phyloP scores from a whole-genome alignment of 1,284 basidiomycete genomes.

The Ustilago tritici region DNA sequence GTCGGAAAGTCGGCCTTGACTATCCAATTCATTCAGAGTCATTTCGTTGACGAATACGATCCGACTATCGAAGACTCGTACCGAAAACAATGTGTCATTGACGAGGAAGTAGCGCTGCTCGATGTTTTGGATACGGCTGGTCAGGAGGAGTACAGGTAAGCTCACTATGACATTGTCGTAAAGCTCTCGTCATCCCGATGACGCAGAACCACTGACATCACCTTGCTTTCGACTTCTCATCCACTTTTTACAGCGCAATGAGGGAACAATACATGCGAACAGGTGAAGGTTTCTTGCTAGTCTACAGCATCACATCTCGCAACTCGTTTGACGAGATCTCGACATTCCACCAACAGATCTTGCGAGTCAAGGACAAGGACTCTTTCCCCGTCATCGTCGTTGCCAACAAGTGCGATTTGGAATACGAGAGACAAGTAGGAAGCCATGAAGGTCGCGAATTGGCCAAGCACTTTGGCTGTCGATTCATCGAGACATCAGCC shows the following conservation, averaged over 20 bases:
- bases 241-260: constrained; percentile 81
- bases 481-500: constrained; percentile 98
- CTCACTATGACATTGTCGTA: constrained; percentile 42
- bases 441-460: constrained; percentile 98
- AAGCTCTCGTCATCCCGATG: neutral
- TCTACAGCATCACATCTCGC: constrained; percentile 97
- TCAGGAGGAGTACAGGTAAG: constrained; percentile 96
- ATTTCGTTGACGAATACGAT: constrained; percentile 98
- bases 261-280: constrained; percentile 97
- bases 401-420: constrained; percentile 98
- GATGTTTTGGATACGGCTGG: constrained; percentile 99
- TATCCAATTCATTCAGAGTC: constrained; percentile 92
- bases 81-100: constrained; percentile 75
- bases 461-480: constrained; percentile 95
- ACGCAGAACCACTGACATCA: neutral
- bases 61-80: constrained; percentile 85
- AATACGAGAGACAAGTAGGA: constrained; percentile 96
- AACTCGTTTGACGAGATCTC: constrained; percentile 97
- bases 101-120: constrained; percentile 95
- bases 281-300: constrained; percentile 97
- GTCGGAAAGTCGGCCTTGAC: constrained; percentile 95
- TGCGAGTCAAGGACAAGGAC: constrained; percentile 91
- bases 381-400: constrained; percentile 96
- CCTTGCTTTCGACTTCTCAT: neutral
- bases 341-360: constrained; percentile 94